Evolutionary conservation across 148 eudicot genomes (phyloP).

Genomic region (Talinum fruticosum): DNA sequence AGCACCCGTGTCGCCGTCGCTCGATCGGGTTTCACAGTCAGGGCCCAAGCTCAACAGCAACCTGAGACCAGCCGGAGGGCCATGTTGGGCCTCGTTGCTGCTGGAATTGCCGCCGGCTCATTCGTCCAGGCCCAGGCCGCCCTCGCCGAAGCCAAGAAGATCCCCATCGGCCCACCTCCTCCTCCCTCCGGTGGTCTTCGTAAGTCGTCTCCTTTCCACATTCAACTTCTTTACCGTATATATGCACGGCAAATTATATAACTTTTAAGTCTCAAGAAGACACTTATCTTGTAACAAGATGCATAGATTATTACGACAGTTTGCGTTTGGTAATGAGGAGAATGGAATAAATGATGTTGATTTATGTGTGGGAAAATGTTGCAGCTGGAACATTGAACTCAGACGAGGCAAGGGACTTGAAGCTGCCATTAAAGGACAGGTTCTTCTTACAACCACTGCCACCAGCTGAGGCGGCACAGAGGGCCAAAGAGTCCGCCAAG

Average conservation of each 20-base stretch:
- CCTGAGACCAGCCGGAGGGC: conserved; percentile 66
- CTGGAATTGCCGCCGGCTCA: conserved; percentile 64
- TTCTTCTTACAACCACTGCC: conserved; percentile 81
- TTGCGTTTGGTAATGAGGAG: no score
- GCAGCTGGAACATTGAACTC: conserved; percentile 95
- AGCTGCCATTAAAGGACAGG: conserved; percentile 58
- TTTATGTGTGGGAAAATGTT: not conserved
- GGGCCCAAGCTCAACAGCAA: conserved; percentile 51
- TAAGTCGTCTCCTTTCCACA: conserved; percentile 47
- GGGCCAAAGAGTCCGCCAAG: conserved; percentile 86
- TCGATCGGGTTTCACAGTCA: conserved; percentile 36
- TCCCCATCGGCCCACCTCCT: conserved; percentile 85
- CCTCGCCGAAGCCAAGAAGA: conserved; percentile 67
- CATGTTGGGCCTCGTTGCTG: conserved; percentile 72
- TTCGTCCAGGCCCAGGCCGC: conserved; percentile 65
- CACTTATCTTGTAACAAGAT: no score
- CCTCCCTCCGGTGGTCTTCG: conserved; percentile 95
- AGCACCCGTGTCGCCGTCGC: conserved; percentile 34
- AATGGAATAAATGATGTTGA: no score
- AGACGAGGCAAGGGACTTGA: conserved; percentile 76
- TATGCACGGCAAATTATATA: no score
- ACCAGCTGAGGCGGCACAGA: conserved; percentile 67
- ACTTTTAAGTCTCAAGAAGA: no score
- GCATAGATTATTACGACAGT: no score
- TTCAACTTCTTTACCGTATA: not conserved